A percentile compares a stretch with the other conserved stretches of the same genome.
Conservation (phyloP, 2,329 filamentous ascomycete species). For the Zasmidium angulare region DNA sequence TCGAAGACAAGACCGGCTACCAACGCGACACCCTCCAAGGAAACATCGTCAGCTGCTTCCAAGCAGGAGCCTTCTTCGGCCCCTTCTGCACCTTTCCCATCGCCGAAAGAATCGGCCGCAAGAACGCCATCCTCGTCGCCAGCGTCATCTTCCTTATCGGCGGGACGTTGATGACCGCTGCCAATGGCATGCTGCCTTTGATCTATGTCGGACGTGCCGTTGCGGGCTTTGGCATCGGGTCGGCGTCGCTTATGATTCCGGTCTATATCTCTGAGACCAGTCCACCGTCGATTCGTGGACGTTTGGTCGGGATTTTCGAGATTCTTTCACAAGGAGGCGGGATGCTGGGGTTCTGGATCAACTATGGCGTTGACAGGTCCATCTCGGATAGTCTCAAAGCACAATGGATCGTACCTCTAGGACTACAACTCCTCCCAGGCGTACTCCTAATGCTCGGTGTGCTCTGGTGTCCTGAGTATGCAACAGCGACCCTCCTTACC, state of each 20-base stretch:
- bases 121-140: conserved; percentile 50
- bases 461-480: conserved; percentile 36
- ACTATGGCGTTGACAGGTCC: conserved; percentile 41
- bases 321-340: conserved; percentile 65
- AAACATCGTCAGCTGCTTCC: conserved; percentile 42
- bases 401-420: conserved; percentile 66
- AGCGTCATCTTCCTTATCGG: conserved; percentile 45
- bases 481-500: background rate
- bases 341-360: conserved; percentile 46
- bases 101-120: conserved; percentile 51
- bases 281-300: conserved; percentile 63
- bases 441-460: conserved; percentile 38
- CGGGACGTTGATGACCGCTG: conserved; percentile 42
- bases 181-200: conserved; percentile 36
- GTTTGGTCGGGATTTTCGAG: conserved; percentile 67
- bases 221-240: conserved; percentile 41
- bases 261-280: conserved; percentile 44
- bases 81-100: conserved; percentile 46
- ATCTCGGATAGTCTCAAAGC: conserved; percentile 48
- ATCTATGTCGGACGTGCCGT: conserved; percentile 39
- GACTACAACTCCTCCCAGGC: conserved; percentile 45
- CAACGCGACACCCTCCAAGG: conserved; percentile 43
- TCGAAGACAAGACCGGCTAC: conserved; percentile 35
- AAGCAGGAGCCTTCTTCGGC: conserved; percentile 41
- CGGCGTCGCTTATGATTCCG: conserved; percentile 39